Conservation (phyloP, 2,329 filamentous ascomycete genomes). For the Pseudogymnoascus sp. region DNA sequence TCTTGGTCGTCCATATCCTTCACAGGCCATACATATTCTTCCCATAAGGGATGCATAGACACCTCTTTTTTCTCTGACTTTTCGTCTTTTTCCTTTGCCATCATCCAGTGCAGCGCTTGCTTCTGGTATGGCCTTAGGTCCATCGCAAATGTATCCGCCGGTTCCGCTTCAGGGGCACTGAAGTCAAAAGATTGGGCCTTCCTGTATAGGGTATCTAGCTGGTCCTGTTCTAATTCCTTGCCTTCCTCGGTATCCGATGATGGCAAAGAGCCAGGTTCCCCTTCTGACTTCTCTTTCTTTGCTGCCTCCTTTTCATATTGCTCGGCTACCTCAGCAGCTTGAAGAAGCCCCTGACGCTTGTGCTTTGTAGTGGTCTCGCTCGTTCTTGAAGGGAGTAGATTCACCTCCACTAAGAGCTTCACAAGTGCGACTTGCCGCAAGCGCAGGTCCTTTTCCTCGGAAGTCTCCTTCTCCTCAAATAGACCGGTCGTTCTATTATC, state of each 20-base stretch:
- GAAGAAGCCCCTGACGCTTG: slow-evolving; percentile 73
- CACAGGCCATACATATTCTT: slow-evolving; percentile 83
- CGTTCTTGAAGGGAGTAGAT: slow-evolving; percentile 64
- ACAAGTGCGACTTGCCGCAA: slow-evolving; percentile 81
- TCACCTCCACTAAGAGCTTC: slow-evolving; percentile 82
- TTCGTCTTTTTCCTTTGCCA: slow-evolving; percentile 80
- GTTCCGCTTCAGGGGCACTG: slow-evolving; percentile 76
- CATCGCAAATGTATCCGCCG: slow-evolving; percentile 73
- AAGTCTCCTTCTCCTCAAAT: slow-evolving; percentile 78
- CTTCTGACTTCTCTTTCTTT: slow-evolving; percentile 25
- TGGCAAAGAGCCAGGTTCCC: slow-evolving; percentile 22
- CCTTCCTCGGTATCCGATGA: slow-evolving; percentile 68
- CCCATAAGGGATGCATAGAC: slow-evolving; percentile 96
- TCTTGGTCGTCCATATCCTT: slow-evolving; percentile 81
- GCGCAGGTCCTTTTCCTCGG: slow-evolving; percentile 74
- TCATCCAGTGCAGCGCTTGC: slow-evolving; percentile 94
- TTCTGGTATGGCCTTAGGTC: slow-evolving; percentile 86
- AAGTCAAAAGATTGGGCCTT: slow-evolving; percentile 98
- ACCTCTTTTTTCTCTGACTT: slow-evolving; percentile 55
- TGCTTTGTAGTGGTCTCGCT: slow-evolving; percentile 68
- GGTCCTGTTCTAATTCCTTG: slow-evolving; percentile 86
- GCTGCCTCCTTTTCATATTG: slow-evolving; percentile 53
- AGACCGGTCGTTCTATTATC: slow-evolving; percentile 64
- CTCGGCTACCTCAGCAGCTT: slow-evolving; percentile 82
- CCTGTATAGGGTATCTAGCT: slow-evolving; percentile 85